Evolutionary conservation across 1,284 basidiomycete species (phyloP), one percentile per base, ranked within the genome.

Genomic region (Mycena citricolor): DNA sequence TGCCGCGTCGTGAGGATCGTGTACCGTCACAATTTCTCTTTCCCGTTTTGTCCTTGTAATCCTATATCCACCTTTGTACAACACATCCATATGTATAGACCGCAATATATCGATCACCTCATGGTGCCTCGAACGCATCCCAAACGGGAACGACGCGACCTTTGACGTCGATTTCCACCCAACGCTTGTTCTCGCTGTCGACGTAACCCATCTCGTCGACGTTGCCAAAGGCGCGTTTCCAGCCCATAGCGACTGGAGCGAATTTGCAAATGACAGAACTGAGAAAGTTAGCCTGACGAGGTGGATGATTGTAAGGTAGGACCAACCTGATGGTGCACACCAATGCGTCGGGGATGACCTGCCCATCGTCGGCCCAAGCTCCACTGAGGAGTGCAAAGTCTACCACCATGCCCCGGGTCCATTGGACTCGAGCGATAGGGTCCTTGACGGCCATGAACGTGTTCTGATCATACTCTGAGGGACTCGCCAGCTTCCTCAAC

Each of bases 371-470:
- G 10, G 66, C 61, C 83, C 83, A 86, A 34, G 79, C 56, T 13
- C 81, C 81, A 49, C 73, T 76, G 14, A 82, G 39, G 54, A 83
- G 54, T 13, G 81, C 81, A 52, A 85, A 73, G 59, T 86, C 83
- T 2, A 86, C 76, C 37, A 86, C 59, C 67, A 81, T 76, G 1
- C 83, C 83, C 35, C 68, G 68, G 14, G 82, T 85, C 22, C 75
- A 66, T 20, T 57, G 55, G 8, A 74, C 61, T 39, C 80, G 64
- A 39, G 71, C 68, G 32, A 64, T 65, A 12, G 63, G 51, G 12
- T 62, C 56, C n/a, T n/a, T n/a, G 24, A 78, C 55, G 32, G 56
- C 49, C 39, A 69, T 59, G 54, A 83, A 86, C 32, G 73, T 63
- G 14, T 61, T 55, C 60, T 85, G 82, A 20, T 70, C 64, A 54